These are phyloP conservation scores for Thraustotheca clavata DNA, from an alignment of 352 stramenopile genomes.

Conservation along the genomic window DNA sequence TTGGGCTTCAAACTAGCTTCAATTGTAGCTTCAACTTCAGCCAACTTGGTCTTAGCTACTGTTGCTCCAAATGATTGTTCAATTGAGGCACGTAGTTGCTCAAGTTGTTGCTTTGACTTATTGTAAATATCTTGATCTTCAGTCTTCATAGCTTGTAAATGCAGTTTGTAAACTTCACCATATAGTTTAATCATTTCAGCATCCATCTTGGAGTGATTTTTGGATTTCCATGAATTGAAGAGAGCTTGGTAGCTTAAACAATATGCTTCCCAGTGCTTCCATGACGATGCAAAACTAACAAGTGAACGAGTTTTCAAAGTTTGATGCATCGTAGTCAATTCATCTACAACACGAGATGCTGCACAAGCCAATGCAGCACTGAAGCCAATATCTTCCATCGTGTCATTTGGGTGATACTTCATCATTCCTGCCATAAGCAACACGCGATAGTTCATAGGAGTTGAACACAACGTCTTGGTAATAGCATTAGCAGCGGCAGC, in stretches of 20 bases:
- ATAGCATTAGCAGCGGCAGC: constrained; percentile 41
- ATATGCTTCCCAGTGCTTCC: constrained; percentile 6
- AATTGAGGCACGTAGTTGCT: constrained; percentile 1
- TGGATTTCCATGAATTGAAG: constrained; percentile 8
- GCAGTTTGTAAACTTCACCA: constrained; percentile 2
- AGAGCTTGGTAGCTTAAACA: not conserved
- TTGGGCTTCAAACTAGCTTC: not conserved
- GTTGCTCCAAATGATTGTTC: not conserved
- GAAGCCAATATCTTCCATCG: constrained; percentile 41
- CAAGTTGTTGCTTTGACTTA: not conserved
- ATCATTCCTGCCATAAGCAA: constrained; percentile 71
- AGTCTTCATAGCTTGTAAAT: not conserved
- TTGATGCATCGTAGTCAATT: not conserved
- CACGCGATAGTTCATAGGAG: constrained; percentile 40
- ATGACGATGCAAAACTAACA: constrained; percentile 1
- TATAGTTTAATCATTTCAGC: constrained; percentile 16
- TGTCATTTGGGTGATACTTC: constrained; percentile 46
- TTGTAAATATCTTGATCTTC: not conserved
- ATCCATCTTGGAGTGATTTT: not conserved
- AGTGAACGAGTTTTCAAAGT: not conserved
- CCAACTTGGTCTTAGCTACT: not conserved
- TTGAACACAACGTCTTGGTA: constrained; percentile 42
- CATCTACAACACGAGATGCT: not conserved
- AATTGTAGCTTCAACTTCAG: constrained; percentile 15
- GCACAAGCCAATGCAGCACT: not conserved